Conservation (phyloP, 257 asterid species). For the Phtheirospermum japonicum region DNA sequence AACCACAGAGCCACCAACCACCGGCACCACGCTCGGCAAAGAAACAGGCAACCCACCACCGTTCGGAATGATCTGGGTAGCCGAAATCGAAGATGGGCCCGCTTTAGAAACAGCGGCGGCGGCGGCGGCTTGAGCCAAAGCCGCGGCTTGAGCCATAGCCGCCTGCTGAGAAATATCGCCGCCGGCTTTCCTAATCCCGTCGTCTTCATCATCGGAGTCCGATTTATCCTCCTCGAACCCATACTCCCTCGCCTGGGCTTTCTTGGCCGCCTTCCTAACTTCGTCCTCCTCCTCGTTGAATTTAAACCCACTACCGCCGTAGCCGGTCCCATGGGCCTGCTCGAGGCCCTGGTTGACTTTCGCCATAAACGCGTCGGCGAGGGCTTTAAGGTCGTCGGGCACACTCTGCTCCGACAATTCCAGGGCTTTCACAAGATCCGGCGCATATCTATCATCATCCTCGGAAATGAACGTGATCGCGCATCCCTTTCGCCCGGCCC, state of each 20-base stretch:
- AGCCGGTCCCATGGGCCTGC: conserved; percentile 88
- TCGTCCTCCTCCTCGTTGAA: conserved; percentile 93
- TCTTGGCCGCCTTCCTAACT: conserved; percentile 79
- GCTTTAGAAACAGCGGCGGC: conserved; percentile 68
- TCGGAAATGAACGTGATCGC: conserved; percentile 81
- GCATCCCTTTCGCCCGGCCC: conserved; percentile 87
- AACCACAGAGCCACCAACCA: conserved; percentile 39
- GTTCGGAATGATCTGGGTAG: conserved; percentile 39
- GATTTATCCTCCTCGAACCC: conserved; percentile 92
- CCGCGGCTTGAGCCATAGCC: conserved; percentile 55
- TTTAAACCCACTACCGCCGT: conserved; percentile 88
- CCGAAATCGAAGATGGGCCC: conserved; percentile 37
- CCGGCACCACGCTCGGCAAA: conserved; percentile 40
- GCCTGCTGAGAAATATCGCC: conserved; percentile 65
- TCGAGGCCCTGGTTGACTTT: conserved; percentile 90
- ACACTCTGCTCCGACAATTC: conserved; percentile 82
- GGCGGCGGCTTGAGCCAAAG: conserved; percentile 50
- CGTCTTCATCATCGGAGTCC: conserved; percentile 86
- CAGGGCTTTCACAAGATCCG: conserved; percentile 78
- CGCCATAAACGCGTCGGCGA: conserved; percentile 70
- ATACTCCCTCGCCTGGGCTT: conserved; percentile 87
- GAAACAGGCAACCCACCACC: conserved; percentile 52
- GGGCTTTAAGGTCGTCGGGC: conserved; percentile 73
- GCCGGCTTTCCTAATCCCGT: conserved; percentile 69
- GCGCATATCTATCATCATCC: conserved; percentile 82